Evolutionary conservation across 1,284 basidiomycete genomes (phyloP), one percentile per base, ranked within the genome.

Genomic region (Termitomyces sp.): DNA sequence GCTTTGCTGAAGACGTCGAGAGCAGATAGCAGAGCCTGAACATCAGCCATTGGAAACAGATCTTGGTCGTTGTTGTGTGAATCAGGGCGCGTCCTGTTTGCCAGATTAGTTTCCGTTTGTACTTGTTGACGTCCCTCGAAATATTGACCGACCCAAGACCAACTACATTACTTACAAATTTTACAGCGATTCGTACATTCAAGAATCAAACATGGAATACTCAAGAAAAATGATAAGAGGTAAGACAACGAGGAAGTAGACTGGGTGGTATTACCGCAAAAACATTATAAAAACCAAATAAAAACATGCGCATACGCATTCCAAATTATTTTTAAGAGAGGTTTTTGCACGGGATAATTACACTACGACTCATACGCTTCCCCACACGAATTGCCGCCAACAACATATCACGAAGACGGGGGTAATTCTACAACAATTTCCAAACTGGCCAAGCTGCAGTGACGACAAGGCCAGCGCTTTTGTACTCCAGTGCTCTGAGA

Each of bases 1-100:
- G 86, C 84, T 56, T 82, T 79, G 62, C 77, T 76, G 69, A 92
- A 90, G 48, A 92, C 86, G 50, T 84, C 82, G 60, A 92, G 76
- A 24, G 86, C 90, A 60, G 86, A 81, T 61, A 90, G 71, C 7
- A 92, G 73, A 56, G 80, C 79, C 69, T 86, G 84, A 42, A 90
- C 77, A 65, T 83, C 81, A 59, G 82, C 74, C 85, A 88, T 89
- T 53, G 47, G 44, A 61, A 61, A 54, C 58, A 54, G 57, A 55
- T 51, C 50, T 61, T 60, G 45, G 59, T 60, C 36, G 57, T 45
- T 30, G 17, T 56, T 52, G 54, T 62, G 52, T 53, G 51, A 50
- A 58, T 49, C 52, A 54, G 53, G 53, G 55, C 52, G 52, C 49
- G 52, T 45, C 31, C 6, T 5, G 26, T n/a, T 26, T 9, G 13